Evolutionary conservation across 2,329 filamentous ascomycete genomes (phyloP), one percentile per base, ranked within the genome.

Genomic region (Fusarium goolgardi): DNA sequence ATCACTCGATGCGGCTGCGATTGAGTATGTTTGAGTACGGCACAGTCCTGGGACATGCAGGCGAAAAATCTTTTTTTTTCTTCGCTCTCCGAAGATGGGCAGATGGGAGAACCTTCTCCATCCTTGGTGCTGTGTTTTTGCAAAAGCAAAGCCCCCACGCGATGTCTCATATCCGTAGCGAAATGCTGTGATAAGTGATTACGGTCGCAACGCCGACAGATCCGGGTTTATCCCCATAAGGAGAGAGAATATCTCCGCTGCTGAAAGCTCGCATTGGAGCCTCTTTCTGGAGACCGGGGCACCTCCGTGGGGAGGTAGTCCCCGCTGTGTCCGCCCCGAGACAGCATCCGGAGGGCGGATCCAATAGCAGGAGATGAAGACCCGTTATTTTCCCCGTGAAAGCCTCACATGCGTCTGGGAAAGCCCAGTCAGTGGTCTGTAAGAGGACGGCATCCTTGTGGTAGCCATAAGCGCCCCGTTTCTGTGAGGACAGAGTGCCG

Each of bases 311-410:
- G 57, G 66, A 67, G 27, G 32, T 29, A 39, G 46, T 37, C 54
- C 58, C 66, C 66, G 58, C 66, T 16, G 50, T 59, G 50, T 70
- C 66, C 66, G 66, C 66, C 51, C 66, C 66, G 66, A 70, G 54
- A 58, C 57, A 66, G 25, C 43, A 69, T 50, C 54, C 58, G 62
- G 66, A 67, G 58, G 25, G 21, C 66, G 66, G 66, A 55, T 20
- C 66, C 63, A 70, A 67, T 70, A 20, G 31, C 15, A 54, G 39
- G 5, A 39, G 32, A 23, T 34, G 39, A 53, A 40, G 65, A 65
- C 53, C 65, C 59, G 23, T 56, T 49, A 31, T 63, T 61, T 58
- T 16, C 59, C 49, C 66, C 63, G 62, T 55, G 50, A 47, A 50
- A 70, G 66, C 62, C 62, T 67, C 47, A 51, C 34, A 62, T 67